Conservation (phyloP, 2,329 filamentous ascomycete genomes). For the Botrytis paeoniae region DNA sequence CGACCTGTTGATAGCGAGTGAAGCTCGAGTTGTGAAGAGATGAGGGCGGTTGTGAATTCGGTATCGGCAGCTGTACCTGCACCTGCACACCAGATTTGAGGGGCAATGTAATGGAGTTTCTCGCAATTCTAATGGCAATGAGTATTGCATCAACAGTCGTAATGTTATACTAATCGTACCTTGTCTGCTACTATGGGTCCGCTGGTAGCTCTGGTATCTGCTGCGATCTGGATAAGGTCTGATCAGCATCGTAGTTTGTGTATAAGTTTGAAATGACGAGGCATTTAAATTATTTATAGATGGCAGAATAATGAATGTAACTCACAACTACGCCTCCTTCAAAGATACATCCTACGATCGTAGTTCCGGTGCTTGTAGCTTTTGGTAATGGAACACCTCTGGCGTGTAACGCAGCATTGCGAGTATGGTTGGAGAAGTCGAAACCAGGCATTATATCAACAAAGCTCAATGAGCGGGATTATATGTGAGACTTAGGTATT, state of each 20-base stretch:
- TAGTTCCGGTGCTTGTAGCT: conserved; percentile 97
- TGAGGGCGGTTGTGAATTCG: conserved; percentile 97
- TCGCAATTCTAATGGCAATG: conserved; percentile 76
- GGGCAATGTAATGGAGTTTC: conserved; percentile 98
- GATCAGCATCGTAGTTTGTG: conserved; percentile 23
- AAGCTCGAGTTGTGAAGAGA: conserved; percentile 97
- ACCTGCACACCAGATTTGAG: conserved; percentile 98
- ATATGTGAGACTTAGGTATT: not conserved
- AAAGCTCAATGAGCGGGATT: conserved; percentile 25
- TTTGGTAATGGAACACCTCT: conserved; percentile 92
- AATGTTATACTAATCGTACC: conserved; percentile 42
- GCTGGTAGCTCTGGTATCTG: conserved; percentile 95
- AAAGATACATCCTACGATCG: conserved; percentile 95
- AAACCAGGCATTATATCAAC: conserved; percentile 79
- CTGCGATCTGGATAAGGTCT: conserved; percentile 67
- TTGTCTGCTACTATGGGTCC: conserved; percentile 99
- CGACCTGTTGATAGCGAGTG: conserved; percentile 95
- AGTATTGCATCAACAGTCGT: not conserved
- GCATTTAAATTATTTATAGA: not conserved
- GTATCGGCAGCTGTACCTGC: conserved; percentile 97
- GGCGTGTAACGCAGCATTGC: conserved; percentile 93
- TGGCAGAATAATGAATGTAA: conserved; percentile 27
- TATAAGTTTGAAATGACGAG: not conserved
- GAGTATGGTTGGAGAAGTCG: conserved; percentile 99
- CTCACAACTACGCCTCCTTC: conserved; percentile 92